Percentiles rank a stretch among this genome's conserved stretches.
Evolutionary conservation across 202 grass and related monocot species (phyloP).

Genomic region (Thinopyrum obtusiflorum): DNA sequence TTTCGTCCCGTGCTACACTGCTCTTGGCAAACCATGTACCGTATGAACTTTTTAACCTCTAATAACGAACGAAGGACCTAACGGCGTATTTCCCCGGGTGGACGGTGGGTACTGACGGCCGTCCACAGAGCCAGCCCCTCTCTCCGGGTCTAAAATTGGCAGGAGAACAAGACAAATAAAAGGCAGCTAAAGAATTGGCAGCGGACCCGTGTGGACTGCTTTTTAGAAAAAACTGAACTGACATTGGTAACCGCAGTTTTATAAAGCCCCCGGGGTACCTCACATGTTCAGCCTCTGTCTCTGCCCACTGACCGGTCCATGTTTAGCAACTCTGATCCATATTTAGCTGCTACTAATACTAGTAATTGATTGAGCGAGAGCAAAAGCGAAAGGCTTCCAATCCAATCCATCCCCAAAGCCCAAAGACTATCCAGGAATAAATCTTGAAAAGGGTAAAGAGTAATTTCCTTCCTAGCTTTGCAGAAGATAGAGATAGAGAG

Average conservation of each 20-base stretch:
- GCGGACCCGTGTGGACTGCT: neutral
- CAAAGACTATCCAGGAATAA: neutral
- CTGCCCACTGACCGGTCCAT: neutral
- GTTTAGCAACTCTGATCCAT: neutral
- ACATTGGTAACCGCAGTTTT: conserved; percentile 1
- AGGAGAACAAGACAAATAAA: conserved; percentile 6
- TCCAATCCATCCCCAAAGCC: neutral
- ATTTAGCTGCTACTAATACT: neutral
- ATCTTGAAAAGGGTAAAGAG: conserved; percentile 34
- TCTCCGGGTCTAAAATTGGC: neutral
- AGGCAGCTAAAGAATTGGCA: neutral
- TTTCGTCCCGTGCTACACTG: neutral
- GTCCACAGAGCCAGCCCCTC: neutral
- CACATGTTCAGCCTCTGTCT: neutral
- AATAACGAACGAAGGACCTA: neutral
- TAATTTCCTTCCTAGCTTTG: neutral
- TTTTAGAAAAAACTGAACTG: neutral
- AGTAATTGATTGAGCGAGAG: neutral
- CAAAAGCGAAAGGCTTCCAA: conserved; percentile 16
- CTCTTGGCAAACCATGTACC: neutral
- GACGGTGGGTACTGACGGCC: neutral
- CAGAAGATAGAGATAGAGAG: neutral
- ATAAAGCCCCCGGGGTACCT: neutral
- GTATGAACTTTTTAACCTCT: too few species aligned
- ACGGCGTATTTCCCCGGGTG: neutral